Evolutionary conservation across 371 early-diverging fungal species (phyloP), one percentile per base, ranked within the genome.

Genomic region (Lichtheimia corymbifera): DNA sequence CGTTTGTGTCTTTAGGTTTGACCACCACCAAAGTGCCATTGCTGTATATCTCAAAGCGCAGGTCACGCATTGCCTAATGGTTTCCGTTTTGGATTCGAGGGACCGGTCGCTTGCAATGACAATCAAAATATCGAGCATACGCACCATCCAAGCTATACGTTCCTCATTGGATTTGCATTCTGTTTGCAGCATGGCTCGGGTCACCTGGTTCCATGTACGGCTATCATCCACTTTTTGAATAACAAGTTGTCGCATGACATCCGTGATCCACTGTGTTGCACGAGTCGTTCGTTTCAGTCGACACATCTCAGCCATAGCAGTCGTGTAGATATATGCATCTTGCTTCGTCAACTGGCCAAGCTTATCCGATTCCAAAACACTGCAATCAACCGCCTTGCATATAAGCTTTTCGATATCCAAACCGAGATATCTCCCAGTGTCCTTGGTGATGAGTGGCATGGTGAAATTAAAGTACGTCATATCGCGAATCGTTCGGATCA

Each of bases 61-160:
- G 35, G 35, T 35, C 11, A 35, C 6, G 11, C 35, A 35, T 35
- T 35, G 35, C 2, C 11, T 5, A 35, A 35, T 35, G 35, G 9
- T 35, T 11, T 35, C 11, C 1, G 35, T 11, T 35, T 35, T 35
- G 11, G 35, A 35, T 35, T 35, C 35, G 11, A 35, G 35, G 11
- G 35, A 35, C 2, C 35, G 35, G 11, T 17, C 30, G 12, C 68
- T 68, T 2, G 61, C 73, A 49, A 73, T 56, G 5, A 86, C 74
- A 27, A 86, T 82, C 59, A 83, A 62, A 3, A 79, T 69, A 63
- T 86, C 86, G 59, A 86, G 52, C 4, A 83, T 63, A 27, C 83
- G 74, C 15, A 77, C 68, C 2, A 86, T 58, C 83, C 84, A 83
- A 13, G 62, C 58, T 15, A 79, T 35, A 1, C 64, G 57, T 20